Evolutionary conservation across 1,284 basidiomycete species (phyloP).

Genomic region (Puccinia brachypodii): DNA sequence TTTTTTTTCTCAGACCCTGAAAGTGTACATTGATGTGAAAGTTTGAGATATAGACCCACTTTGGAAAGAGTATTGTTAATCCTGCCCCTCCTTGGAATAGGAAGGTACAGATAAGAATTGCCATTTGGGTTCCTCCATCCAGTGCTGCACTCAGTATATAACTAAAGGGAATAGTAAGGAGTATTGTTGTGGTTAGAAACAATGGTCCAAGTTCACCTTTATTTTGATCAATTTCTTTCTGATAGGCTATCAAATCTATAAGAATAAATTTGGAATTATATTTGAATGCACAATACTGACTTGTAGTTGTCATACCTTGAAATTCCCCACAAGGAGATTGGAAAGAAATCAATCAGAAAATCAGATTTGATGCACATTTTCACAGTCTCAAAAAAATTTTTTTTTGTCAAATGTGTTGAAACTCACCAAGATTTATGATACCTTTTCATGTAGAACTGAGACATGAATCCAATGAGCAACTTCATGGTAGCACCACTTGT

Average conservation of each 20-base stretch:
- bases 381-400: not conserved
- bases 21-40: not conserved
- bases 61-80: slow-evolving; percentile 21
- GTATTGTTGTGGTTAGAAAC: not conserved
- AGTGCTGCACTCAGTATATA: slow-evolving; percentile 47
- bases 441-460: slow-evolving; percentile 39
- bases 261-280: too few species aligned
- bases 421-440: slow-evolving; percentile 45
- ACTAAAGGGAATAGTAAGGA: not conserved
- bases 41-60: slow-evolving; percentile 6
- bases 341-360: not conserved
- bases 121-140: slow-evolving; percentile 46
- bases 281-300: slow-evolving; percentile 24
- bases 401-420: not conserved
- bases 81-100: slow-evolving; percentile 44
- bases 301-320: slow-evolving; percentile 47
- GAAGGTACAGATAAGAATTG: slow-evolving; percentile 39
- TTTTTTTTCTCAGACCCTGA: not conserved
- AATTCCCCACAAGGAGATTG: too few species aligned
- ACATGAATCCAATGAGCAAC: slow-evolving; percentile 36
- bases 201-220: not conserved
- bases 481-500: slow-evolving; percentile 42
- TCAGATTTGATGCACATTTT: not conserved
- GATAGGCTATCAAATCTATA: not conserved
- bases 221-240: not conserved